phyloP scores from a whole-genome alignment of 257 asterid species.

The Leonotis leonurus region DNA sequence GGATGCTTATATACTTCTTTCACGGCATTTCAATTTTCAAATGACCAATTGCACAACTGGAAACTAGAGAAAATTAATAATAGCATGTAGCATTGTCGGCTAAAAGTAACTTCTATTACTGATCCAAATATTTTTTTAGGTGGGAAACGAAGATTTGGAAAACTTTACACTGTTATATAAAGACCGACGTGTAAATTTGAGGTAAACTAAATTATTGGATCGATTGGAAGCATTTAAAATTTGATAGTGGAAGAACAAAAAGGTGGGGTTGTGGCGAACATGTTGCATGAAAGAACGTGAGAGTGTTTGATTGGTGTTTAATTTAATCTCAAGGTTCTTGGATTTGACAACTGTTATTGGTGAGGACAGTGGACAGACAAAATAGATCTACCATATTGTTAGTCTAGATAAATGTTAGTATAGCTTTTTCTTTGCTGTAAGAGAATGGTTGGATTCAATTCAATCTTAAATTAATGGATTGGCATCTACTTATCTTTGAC shows the following conservation, averaged over 20 bases:
- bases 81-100: conserved; percentile 18
- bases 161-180: no score
- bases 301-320: conserved; percentile 28
- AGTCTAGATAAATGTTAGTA: conserved; percentile 7
- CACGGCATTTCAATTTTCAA: neutral
- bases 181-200: neutral
- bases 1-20: neutral
- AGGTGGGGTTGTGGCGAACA: conserved; percentile 30
- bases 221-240: neutral
- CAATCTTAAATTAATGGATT: conserved; percentile 13
- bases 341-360: conserved; percentile 41
- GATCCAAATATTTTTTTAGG: no score
- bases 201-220: no score
- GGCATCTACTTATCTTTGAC: conserved; percentile 12
- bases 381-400: conserved; percentile 27
- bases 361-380: conserved; percentile 5
- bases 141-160: no score
- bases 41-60: conserved; percentile 7
- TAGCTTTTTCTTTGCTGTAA: neutral
- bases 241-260: conserved; percentile 3
- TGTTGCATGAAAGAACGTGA: conserved; percentile 33
- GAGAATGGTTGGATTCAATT: neutral
- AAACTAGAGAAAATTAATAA: neutral
- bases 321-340: conserved; percentile 18
- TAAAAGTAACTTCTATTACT: no score